phyloP scores from a whole-genome alignment of 768 basidiomycete genomes.

The Mycena amicta region DNA sequence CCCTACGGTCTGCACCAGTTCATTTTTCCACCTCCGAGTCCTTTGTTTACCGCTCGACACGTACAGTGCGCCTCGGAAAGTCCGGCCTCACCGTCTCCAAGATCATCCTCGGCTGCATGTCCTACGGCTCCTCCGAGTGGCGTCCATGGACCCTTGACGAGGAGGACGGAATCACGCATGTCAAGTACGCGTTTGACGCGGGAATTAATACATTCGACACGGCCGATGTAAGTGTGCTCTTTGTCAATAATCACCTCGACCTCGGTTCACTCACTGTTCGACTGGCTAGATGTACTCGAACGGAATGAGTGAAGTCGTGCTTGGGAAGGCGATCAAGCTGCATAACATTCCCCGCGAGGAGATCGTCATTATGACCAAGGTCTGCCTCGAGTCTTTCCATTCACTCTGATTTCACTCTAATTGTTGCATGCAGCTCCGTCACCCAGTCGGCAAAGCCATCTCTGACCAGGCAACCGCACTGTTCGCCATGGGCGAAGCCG shows the following conservation, averaged over 20 bases:
- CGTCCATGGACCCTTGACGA: constrained; percentile 38
- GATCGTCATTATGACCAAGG: constrained; percentile 83
- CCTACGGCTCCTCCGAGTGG: constrained; percentile 33
- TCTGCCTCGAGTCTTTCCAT: constrained; percentile 34
- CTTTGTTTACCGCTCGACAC: background rate
- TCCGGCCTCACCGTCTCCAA: background rate
- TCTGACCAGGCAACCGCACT: constrained; percentile 20
- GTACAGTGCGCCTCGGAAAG: background rate
- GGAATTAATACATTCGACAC: constrained; percentile 69
- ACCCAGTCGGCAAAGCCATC: background rate
- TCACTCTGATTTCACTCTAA: background rate
- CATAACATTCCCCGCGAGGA: constrained; percentile 68
- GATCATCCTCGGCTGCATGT: constrained; percentile 31
- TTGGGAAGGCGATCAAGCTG: constrained; percentile 58
- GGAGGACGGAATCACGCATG: constrained; percentile 38
- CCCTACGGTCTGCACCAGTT: background rate
- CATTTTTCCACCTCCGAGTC: background rate
- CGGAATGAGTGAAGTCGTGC: constrained; percentile 35
- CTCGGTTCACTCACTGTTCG: constrained; percentile 2
- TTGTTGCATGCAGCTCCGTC: background rate
- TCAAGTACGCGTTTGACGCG: constrained; percentile 43
- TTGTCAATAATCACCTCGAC: constrained; percentile 65
- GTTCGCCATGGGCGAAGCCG: constrained; percentile 8
- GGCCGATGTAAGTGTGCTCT: constrained; percentile 49
- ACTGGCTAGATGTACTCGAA: constrained; percentile 30